These are phyloP conservation scores for Phytopythium sindhum DNA, from an alignment of 352 stramenopile species.

Conservation along the genomic window DNA sequence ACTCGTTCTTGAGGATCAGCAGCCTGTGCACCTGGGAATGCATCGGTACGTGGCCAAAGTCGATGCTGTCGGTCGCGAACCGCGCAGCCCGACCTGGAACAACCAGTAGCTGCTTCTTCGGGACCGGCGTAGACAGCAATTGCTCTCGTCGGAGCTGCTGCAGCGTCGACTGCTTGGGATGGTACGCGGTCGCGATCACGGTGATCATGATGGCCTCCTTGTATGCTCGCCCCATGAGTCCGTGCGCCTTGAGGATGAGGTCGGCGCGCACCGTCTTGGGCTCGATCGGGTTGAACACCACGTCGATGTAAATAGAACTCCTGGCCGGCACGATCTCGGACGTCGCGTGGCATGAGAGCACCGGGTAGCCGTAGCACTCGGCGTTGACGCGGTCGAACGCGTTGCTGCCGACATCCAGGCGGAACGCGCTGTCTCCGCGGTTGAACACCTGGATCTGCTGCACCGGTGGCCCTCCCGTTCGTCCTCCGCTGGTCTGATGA, in stretches of 20 bases:
- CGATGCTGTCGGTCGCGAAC: constrained; percentile 50
- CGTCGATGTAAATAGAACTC: constrained; percentile 60
- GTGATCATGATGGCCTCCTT: constrained; percentile 63
- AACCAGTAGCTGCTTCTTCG: constrained; percentile 24
- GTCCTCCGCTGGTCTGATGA: background rate
- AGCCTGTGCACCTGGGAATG: constrained; percentile 42
- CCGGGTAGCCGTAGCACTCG: constrained; percentile 45
- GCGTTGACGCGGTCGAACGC: constrained; percentile 54
- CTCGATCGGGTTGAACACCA: constrained; percentile 79
- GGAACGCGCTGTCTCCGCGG: constrained; percentile 60
- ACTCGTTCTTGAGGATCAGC: constrained; percentile 51
- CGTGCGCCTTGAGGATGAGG: constrained; percentile 63
- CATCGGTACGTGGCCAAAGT: constrained; percentile 61
- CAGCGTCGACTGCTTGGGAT: constrained; percentile 38
- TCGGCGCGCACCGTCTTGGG: constrained; percentile 41
- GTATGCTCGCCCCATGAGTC: constrained; percentile 65
- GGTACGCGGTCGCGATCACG: constrained; percentile 55
- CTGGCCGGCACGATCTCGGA: constrained; percentile 60
- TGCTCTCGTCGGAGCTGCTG: constrained; percentile 29
- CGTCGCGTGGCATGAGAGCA: constrained; percentile 46
- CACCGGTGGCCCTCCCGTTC: constrained; percentile 28
- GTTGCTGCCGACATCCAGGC: constrained; percentile 57
- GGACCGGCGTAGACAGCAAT: constrained; percentile 13
- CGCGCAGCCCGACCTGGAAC: constrained; percentile 39
- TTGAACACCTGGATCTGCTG: constrained; percentile 83